A percentile compares a stretch with the other conserved stretches of the same genome.
Conservation (phyloP, 73 alveolate genomes). For the Paramecium sonneborni region DNA sequence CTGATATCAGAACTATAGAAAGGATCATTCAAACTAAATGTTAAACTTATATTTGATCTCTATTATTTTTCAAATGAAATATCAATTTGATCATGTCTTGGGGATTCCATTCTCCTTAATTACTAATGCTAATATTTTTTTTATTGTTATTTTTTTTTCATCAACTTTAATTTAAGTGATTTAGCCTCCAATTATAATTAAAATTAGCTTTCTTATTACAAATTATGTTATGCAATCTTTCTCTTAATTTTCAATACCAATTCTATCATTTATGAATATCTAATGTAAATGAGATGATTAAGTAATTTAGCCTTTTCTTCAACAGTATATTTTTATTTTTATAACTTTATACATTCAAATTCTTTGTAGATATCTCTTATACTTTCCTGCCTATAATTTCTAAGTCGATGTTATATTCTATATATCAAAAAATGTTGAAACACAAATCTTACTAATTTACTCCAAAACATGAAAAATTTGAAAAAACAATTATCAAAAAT, state of each 20-base stretch:
- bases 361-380: constrained; percentile 26
- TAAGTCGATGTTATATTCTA: constrained; percentile 26
- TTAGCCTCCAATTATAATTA: not conserved
- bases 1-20: not conserved
- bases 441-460: constrained; percentile 27
- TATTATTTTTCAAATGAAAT: not conserved
- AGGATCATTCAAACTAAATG: not conserved
- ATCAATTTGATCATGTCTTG: not conserved
- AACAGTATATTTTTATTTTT: not conserved
- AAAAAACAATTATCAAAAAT: constrained; percentile 44
- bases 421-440: constrained; percentile 32
- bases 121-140: not conserved
- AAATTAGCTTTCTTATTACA: not conserved
- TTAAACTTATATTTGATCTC: constrained; percentile 20
- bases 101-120: not conserved
- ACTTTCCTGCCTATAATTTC: constrained; percentile 10
- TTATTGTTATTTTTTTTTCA: not conserved
- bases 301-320: not conserved
- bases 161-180: not conserved
- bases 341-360: constrained; percentile 28
- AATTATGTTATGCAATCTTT: not conserved
- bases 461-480: constrained; percentile 50
- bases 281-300: constrained; percentile 1
- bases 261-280: constrained; percentile 7
- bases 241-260: constrained; percentile 2